Conservation (phyloP, 495 filamentous ascomycete species). For the Penicillium salamii region DNA sequence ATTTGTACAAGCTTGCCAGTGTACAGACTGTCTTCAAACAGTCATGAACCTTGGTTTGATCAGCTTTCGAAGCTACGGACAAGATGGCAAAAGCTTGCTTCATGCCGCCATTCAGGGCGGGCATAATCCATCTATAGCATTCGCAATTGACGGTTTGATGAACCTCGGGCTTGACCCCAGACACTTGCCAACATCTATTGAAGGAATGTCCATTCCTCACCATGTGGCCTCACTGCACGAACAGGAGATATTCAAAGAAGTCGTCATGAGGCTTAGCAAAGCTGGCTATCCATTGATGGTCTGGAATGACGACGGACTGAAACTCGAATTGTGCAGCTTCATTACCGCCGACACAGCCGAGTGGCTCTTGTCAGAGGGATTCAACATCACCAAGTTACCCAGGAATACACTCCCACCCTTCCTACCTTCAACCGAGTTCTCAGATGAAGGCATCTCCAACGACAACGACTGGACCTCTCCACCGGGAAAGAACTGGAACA, state of each 20-base stretch:
- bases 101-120: constrained; percentile 1
- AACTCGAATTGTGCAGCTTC: constrained; percentile 1
- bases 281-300: background rate
- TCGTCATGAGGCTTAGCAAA: background rate
- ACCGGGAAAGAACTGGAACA: background rate
- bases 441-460: no score
- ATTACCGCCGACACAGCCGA: background rate
- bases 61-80: background rate
- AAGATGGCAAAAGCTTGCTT: background rate
- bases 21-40: background rate
- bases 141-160: background rate
- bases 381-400: background rate
- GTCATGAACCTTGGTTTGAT: background rate
- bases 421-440: background rate
- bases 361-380: background rate
- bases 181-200: background rate
- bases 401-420: background rate
- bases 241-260: background rate
- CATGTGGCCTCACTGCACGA: background rate
- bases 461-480: background rate
- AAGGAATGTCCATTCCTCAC: background rate
- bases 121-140: background rate
- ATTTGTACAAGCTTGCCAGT: background rate
- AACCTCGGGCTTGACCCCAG: background rate
- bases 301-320: constrained; percentile 3